Evolutionary conservation across 768 basidiomycete species (phyloP), one percentile per base, ranked within the genome.

Genomic region (Xerocomus spinulosus): DNA sequence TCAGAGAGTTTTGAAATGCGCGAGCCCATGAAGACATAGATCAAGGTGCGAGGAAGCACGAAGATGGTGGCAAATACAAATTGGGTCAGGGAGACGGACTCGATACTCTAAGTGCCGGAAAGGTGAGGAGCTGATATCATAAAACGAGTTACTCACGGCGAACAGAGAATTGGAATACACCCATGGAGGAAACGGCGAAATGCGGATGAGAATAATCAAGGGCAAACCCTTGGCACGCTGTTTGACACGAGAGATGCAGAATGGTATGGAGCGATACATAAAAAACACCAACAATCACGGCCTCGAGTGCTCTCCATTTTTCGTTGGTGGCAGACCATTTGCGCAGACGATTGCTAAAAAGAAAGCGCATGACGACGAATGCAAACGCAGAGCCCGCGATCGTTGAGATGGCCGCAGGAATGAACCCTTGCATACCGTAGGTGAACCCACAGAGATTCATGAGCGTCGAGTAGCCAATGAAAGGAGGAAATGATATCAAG

Each of bases 141-240:
- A 29, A 46, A 21, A 9, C 21, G 13, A 40, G 42, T 51, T 29
- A 72, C 83, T 68, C 55, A 86, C 86, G 20, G 87, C 82, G 58
- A 89, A 89, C 17, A 92, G 70, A 0, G 82, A 71, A 50, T 90
- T 92, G n/a, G 83, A 81, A 58, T 91, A 93, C 0, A 86, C 85
- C 86, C 88, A 92, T 3, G 91, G 88, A 38, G 88, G 89, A 63
- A 93, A 80, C 4, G 91, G 83, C 4, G 87, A 90, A 18, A 88
- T 63, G 13, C 90, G 82, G 51, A 92, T 84, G 39, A 93, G 75
- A 54, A 90, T 78, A 33, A 93, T 87, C 20, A 92, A 70, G n/a
- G 83, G 83, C 15, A 92, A 70, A 15, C 91, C 91, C 63, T 85
- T 87, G 14, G 81, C 79, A 50, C 71, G 73, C 87, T 89, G 55